Evolutionary conservation across 2,329 filamentous ascomycete species (phyloP), one percentile per base, ranked within the genome.

Genomic region (Cladorrhinum sp.): DNA sequence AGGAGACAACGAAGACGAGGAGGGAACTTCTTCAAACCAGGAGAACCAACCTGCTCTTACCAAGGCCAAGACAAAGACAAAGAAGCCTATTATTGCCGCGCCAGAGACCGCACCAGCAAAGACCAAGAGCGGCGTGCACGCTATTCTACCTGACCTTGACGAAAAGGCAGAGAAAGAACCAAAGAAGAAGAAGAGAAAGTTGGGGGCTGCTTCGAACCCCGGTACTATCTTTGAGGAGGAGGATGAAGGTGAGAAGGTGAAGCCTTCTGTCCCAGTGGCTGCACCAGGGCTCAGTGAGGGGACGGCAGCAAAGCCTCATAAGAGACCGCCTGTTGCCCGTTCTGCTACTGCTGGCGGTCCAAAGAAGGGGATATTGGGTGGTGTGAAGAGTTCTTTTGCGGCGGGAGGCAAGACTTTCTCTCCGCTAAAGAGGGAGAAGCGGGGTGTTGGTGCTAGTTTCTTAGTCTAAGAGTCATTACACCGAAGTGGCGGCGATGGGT

Each of bases 181-280:
- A 6, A 83, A 80, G 73, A 87, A 85, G 71, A 91, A 88, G 80
- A 92, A 89, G 78, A 85, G 89, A 64, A 93, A 91, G 74, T 76
- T 91, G 4, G 78, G 90, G 1, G 85, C 87, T 3, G 77, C 75
- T 22, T 79, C 81, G 22, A 84, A 82, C 52, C 85, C 85, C 64
- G 89, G 85, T 10, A 90, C 85, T 2, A 91, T 93, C 67, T 87
- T 88, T 62, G 87, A 87, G 3, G 88, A 89, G 8, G 84, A 84
- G 62, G 76, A 70, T 25, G 70, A 68, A 25, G 65, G 61, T 18
- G 67, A 68, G 22, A 59, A 62, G 2, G 64, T 59, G 6, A 52
- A 56, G 6, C 59, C 62, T 13, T 50, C 45, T 18, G 23, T 62
- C 2, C 53, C 56, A 1, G 45, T 58, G 8, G 54, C 60, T 2